Evolutionary conservation across 371 early-diverging fungal species (phyloP).

Genomic region (Caulochytrium protostelioides): DNA sequence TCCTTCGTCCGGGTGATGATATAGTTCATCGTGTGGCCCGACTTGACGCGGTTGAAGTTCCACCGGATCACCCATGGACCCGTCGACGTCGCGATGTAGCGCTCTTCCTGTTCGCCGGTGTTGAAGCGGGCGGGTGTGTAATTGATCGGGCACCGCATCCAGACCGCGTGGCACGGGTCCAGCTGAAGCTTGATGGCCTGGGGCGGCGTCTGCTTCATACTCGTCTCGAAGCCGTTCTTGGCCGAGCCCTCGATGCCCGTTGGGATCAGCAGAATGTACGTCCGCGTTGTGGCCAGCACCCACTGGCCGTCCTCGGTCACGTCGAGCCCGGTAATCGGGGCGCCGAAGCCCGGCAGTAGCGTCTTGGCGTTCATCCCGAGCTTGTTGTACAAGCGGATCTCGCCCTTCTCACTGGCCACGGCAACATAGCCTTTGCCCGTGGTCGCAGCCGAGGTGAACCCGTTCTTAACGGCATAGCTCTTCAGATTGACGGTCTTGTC

Average conservation of each 20-base stretch:
- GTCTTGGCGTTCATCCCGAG: conserved; percentile 72
- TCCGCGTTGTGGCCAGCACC: conserved; percentile 71
- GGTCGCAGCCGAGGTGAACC: conserved; percentile 53
- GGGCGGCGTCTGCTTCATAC: conserved; percentile 46
- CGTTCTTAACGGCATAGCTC: conserved; percentile 38
- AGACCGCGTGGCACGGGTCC: conserved; percentile 72
- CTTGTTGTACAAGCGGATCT: conserved; percentile 65
- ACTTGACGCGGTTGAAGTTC: conserved; percentile 65
- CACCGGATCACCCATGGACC: conserved; percentile 84
- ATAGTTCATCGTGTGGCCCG: conserved; percentile 54
- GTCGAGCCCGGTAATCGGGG: conserved; percentile 70
- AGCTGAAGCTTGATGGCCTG: conserved; percentile 56
- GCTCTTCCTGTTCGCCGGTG: conserved; percentile 46
- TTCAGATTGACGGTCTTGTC: conserved; percentile 42
- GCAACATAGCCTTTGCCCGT: conserved; percentile 62
- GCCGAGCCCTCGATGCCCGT: conserved; percentile 20
- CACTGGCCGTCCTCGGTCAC: conserved; percentile 69
- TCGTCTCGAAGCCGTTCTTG: conserved; percentile 36
- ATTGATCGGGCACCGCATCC: conserved; percentile 41
- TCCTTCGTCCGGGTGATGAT: conserved; percentile 60
- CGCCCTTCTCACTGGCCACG: conserved; percentile 68
- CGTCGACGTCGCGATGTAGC: conserved; percentile 62
- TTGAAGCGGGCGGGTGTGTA: conserved; percentile 90
- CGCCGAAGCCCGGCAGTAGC: conserved; percentile 65
- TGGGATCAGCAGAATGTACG: conserved; percentile 59